These are phyloP conservation scores for Aethionema arabicum DNA, from an alignment of 345 rosid genomes.

Conservation along the genomic window DNA sequence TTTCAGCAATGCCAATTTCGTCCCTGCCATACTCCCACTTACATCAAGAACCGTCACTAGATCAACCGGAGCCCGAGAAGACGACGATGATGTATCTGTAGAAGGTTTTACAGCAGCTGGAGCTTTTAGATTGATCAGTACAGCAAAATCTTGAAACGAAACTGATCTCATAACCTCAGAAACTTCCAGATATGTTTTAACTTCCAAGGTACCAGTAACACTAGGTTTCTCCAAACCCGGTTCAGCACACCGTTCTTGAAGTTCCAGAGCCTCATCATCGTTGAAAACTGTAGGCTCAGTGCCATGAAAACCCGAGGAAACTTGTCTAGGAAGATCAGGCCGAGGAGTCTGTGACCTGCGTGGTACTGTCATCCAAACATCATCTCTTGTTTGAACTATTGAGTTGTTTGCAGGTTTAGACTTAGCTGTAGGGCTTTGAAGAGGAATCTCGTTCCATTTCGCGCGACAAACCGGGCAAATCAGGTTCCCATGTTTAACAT, in stretches of 20 bases:
- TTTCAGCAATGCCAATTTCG: slow-evolving; percentile 87
- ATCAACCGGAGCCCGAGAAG: slow-evolving; percentile 83
- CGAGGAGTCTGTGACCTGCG: slow-evolving; percentile 47
- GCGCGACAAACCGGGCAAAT: slow-evolving; percentile 92
- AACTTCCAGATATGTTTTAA: slow-evolving; percentile 68
- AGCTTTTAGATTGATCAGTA: slow-evolving; percentile 87
- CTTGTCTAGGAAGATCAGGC: slow-evolving; percentile 47
- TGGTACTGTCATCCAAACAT: slow-evolving; percentile 59
- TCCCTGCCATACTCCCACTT: slow-evolving; percentile 99
- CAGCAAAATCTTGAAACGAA: slow-evolving; percentile 59
- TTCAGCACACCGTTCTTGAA: slow-evolving; percentile 35
- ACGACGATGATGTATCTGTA: slow-evolving; percentile 23
- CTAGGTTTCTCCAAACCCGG: slow-evolving; percentile 31
- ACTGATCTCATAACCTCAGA: slow-evolving; percentile 52
- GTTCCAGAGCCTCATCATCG: slow-evolving; percentile 74
- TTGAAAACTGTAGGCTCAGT: slow-evolving; percentile 68
- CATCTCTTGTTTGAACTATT: slow-evolving; percentile 50
- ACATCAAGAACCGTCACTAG: slow-evolving; percentile 95
- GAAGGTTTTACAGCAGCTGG: slow-evolving; percentile 43
- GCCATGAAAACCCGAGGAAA: slow-evolving; percentile 47
- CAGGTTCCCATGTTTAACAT: slow-evolving; percentile 89
- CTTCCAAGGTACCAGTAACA: slow-evolving; percentile 46
- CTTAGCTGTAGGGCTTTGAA: slow-evolving; percentile 46
- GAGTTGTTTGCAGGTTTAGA: slow-evolving; percentile 40
- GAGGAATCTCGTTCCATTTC: slow-evolving; percentile 88